These are phyloP conservation scores for Sisymbrium altissimum DNA, from an alignment of 345 rosid genomes.

Conservation along the genomic window DNA sequence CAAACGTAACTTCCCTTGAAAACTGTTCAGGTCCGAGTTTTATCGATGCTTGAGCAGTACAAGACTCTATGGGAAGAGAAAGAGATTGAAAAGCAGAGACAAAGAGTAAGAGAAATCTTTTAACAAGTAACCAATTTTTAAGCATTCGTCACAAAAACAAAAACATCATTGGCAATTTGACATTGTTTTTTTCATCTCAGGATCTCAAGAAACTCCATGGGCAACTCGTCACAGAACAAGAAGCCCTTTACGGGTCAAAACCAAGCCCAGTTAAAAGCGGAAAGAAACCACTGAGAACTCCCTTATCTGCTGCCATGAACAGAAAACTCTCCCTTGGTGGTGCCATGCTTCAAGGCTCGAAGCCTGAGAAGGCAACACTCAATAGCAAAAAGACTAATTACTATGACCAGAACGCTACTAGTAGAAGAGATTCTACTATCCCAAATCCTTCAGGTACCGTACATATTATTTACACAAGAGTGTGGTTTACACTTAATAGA, in stretches of 20 bases:
- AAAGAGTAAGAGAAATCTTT: slow-evolving; percentile 41
- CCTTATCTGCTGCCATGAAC: slow-evolving; percentile 35
- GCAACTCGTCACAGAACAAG: slow-evolving; percentile 59
- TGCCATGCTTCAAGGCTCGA: slow-evolving; percentile 49
- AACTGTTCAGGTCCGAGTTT: slow-evolving; percentile 46
- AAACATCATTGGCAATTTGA: not conserved
- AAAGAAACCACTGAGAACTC: slow-evolving; percentile 45
- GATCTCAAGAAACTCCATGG: slow-evolving; percentile 64
- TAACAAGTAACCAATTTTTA: not conserved
- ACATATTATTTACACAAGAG: not conserved
- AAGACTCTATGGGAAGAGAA: slow-evolving; percentile 48
- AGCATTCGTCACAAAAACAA: not conserved
- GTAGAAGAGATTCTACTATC: slow-evolving; percentile 28
- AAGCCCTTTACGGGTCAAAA: slow-evolving; percentile 58
- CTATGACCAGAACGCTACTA: slow-evolving; percentile 34
- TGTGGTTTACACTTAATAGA: not conserved
- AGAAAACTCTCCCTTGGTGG: slow-evolving; percentile 66
- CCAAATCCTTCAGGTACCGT: slow-evolving; percentile 24
- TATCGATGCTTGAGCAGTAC: slow-evolving; percentile 61
- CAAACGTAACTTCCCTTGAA: not conserved
- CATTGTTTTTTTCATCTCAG: slow-evolving; percentile 33
- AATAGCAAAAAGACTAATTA: slow-evolving; percentile 30
- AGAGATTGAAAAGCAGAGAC: slow-evolving; percentile 58
- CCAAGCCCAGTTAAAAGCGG: slow-evolving; percentile 59
- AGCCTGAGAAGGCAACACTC: slow-evolving; percentile 40